A percentile compares a stretch with the other conserved stretches of the same genome.
Conservation (phyloP, 768 basidiomycete species). For the Hygrophorus russula region DNA sequence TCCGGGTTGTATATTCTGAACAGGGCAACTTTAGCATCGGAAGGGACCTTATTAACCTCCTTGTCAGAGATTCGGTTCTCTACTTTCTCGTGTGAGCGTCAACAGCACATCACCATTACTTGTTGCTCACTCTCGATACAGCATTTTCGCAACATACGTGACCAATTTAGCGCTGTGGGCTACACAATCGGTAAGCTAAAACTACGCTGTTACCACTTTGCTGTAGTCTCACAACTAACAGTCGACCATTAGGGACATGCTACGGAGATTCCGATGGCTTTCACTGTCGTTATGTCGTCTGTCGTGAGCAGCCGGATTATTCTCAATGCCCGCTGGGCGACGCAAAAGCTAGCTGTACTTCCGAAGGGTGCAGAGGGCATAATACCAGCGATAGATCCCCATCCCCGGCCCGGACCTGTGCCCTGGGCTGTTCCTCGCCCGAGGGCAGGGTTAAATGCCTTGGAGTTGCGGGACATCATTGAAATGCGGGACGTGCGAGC, state of each 20-base stretch:
- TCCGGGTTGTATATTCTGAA: conserved; percentile 27
- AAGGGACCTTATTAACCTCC: conserved; percentile 31
- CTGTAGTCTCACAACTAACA: neutral
- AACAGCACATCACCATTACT: neutral
- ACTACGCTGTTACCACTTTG: neutral
- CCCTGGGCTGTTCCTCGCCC: too few relatives aligned
- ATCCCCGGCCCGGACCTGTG: too few relatives aligned
- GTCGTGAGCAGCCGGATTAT: conserved; percentile 44
- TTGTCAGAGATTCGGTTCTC: conserved; percentile 44
- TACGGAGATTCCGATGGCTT: conserved; percentile 45
- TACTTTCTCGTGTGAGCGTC: conserved; percentile 45
- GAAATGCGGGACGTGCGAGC: too few relatives aligned
- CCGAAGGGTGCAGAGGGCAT: too few relatives aligned
- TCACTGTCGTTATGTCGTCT: conserved; percentile 47
- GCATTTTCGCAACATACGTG: conserved; percentile 46
- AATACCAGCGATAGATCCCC: too few relatives aligned
- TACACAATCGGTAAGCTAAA: conserved; percentile 19
- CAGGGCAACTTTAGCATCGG: conserved; percentile 30
- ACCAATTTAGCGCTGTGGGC: conserved; percentile 35
- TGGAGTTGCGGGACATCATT: too few relatives aligned
- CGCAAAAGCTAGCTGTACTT: too few relatives aligned
- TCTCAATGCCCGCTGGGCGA: conserved; percentile 39
- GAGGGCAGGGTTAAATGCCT: too few relatives aligned
- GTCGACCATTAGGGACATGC: conserved; percentile 17
- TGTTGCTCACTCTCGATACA: conserved; percentile 13